A percentile compares a stretch with the other conserved stretches of the same genome.
These are phyloP conservation scores for Moesziomyces sp. DNA, from an alignment of 1,284 basidiomycete genomes.

Conservation along the genomic window DNA sequence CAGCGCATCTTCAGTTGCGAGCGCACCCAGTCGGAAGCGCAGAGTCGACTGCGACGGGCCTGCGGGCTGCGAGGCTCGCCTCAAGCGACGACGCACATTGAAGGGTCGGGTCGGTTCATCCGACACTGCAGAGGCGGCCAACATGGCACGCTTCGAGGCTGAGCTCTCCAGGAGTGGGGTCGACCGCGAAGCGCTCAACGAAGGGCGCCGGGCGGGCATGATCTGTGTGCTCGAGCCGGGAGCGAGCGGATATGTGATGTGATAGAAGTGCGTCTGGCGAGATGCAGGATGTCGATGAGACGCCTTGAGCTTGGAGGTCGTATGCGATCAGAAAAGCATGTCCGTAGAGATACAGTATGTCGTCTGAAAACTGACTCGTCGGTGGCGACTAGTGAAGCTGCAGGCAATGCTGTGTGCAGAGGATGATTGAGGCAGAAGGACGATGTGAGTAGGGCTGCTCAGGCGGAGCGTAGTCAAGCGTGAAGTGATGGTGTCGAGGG, in stretches of 20 bases:
- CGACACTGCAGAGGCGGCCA: conserved; percentile 6
- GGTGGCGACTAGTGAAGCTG: neutral
- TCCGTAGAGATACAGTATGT: neutral
- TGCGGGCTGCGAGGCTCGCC: conserved; percentile 37
- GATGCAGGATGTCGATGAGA: neutral
- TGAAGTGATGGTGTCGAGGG: no score
- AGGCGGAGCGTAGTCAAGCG: no score
- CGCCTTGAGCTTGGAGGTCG: neutral
- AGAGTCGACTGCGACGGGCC: conserved; percentile 7
- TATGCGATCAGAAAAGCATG: neutral
- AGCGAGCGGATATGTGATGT: neutral
- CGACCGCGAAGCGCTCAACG: conserved; percentile 29
- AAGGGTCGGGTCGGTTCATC: conserved; percentile 37
- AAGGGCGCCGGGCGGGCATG: conserved; percentile 36
- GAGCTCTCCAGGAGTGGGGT: conserved; percentile 24
- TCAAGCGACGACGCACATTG: conserved; percentile 27
- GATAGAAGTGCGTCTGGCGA: neutral
- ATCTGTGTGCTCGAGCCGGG: neutral
- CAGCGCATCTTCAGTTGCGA: conserved; percentile 11
- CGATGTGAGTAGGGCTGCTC: neutral
- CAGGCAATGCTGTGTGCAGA: neutral
- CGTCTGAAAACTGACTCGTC: neutral
- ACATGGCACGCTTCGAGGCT: conserved; percentile 1
- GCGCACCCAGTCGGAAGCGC: conserved; percentile 15
- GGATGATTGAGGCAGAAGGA: neutral